phyloP scores from a whole-genome alignment of 768 basidiomycete species.

The Naganishia vishniacii region DNA sequence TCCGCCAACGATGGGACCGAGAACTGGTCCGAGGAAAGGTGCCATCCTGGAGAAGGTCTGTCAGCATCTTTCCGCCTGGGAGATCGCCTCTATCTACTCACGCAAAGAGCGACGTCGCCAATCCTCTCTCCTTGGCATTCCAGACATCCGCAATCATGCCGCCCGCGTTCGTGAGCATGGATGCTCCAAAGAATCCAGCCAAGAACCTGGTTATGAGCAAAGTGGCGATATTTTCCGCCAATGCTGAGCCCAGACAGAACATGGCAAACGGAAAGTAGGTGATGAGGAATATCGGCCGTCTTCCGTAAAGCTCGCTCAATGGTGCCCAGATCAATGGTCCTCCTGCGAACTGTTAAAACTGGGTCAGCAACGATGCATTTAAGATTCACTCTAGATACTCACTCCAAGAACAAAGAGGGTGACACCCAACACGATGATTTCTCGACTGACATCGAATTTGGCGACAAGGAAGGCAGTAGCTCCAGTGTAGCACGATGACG shows the following conservation, averaged over 20 bases:
- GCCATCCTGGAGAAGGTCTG: slow-evolving; percentile 17
- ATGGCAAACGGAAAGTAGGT: slow-evolving; percentile 40
- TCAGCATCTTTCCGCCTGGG: background rate
- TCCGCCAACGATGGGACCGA: slow-evolving; percentile 27
- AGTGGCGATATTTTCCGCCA: slow-evolving; percentile 38
- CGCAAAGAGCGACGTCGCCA: slow-evolving; percentile 44
- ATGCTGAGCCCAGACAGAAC: slow-evolving; percentile 44
- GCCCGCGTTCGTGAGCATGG: slow-evolving; percentile 36
- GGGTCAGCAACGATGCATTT: slow-evolving; percentile 28
- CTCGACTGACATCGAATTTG: slow-evolving; percentile 20
- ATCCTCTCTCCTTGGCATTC: slow-evolving; percentile 41
- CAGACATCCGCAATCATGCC: slow-evolving; percentile 41
- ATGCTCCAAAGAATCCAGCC: slow-evolving; percentile 41
- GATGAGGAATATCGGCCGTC: slow-evolving; percentile 39
- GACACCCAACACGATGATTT: slow-evolving; percentile 28
- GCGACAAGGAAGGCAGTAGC: slow-evolving; percentile 13
- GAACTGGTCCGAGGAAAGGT: slow-evolving; percentile 32
- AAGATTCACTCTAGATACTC: background rate
- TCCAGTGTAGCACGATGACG: slow-evolving; percentile 35
- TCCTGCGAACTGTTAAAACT: slow-evolving; percentile 35
- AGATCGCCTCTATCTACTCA: slow-evolving; percentile 23
- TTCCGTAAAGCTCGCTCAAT: slow-evolving; percentile 41
- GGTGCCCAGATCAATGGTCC: slow-evolving; percentile 38
- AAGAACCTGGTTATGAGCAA: slow-evolving; percentile 41
- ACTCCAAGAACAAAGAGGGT: slow-evolving; percentile 7